Conservation (phyloP, 106 monocot species). For the Allium fistulosum region DNA sequence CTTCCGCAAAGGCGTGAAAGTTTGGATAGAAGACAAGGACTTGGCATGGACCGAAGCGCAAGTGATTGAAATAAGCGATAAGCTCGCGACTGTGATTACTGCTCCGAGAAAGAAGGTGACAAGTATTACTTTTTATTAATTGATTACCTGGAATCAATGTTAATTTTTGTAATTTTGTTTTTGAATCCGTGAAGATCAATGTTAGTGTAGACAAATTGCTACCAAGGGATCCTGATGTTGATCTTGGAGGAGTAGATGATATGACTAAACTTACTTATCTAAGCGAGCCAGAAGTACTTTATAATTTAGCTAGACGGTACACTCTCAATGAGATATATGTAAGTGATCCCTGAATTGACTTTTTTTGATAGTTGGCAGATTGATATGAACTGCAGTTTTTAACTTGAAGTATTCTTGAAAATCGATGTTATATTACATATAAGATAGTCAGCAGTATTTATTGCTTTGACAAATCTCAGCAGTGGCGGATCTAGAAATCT, state of each 20-base stretch:
- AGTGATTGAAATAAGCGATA: conserved; percentile 47
- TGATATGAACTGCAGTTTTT: neutral
- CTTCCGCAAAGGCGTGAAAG: conserved; percentile 64
- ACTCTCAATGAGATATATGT: conserved; percentile 68
- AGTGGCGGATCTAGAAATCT: too few species aligned
- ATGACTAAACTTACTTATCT: conserved; percentile 74
- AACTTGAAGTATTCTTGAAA: too few species aligned
- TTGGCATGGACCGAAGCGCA: conserved; percentile 70
- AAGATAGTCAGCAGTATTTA: too few species aligned
- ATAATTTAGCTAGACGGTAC: conserved; percentile 58
- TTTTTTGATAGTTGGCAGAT: neutral
- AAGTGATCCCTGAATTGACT: conserved; percentile 2
- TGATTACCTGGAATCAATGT: neutral
- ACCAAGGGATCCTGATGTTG: conserved; percentile 55
- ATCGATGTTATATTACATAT: too few species aligned
- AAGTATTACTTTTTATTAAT: neutral
- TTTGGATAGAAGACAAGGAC: conserved; percentile 79
- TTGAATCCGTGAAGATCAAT: conserved; percentile 22
- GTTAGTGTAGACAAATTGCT: conserved; percentile 31
- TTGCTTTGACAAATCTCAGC: too few species aligned
- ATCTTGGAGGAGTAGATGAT: conserved; percentile 64
- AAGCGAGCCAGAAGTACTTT: conserved; percentile 61
- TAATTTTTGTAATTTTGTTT: too few species aligned
- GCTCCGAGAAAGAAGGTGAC: conserved; percentile 57
- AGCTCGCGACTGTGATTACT: conserved; percentile 26